A percentile compares a stretch with the other conserved stretches of the same genome.
Conservation (phyloP, 352 stramenopile species). For the Discostella stelligera region DNA sequence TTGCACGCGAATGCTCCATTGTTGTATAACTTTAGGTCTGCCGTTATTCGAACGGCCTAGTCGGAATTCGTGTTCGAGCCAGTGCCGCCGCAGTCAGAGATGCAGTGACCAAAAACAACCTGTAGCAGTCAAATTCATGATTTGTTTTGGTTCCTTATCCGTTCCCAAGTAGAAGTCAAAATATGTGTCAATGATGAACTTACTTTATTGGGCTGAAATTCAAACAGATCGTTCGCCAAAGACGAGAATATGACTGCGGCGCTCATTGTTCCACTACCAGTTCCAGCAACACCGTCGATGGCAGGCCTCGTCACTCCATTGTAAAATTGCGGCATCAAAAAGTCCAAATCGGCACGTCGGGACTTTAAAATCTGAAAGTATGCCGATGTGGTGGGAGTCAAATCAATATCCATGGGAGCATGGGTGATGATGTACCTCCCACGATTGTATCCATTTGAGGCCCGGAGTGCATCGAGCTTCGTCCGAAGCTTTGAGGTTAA, state of each 20-base stretch:
- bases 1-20: slow-evolving; percentile 50
- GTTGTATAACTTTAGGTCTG: slow-evolving; percentile 45
- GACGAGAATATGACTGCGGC: slow-evolving; percentile 24
- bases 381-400: slow-evolving; percentile 2
- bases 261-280: slow-evolving; percentile 21
- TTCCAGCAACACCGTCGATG: slow-evolving; percentile 29
- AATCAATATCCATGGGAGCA: slow-evolving; percentile 70
- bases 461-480: slow-evolving; percentile 52
- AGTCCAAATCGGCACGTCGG: slow-evolving; percentile 44
- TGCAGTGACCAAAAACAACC: slow-evolving; percentile 74
- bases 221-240: slow-evolving; percentile 58
- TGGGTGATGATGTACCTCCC: slow-evolving; percentile 54
- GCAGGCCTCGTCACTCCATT: slow-evolving; percentile 58
- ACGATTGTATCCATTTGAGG: slow-evolving; percentile 38
- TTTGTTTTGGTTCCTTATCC: not conserved
- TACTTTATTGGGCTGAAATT: slow-evolving; percentile 53
- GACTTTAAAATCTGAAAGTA: slow-evolving; percentile 51
- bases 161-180: not conserved
- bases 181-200: not conserved
- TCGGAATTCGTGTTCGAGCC: slow-evolving; percentile 47
- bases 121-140: not conserved
- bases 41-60: slow-evolving; percentile 46
- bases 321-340: slow-evolving; percentile 76
- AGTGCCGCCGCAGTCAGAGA: slow-evolving; percentile 56
- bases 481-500: slow-evolving; percentile 54